Evolutionary conservation across 2,329 filamentous ascomycete genomes (phyloP), one percentile per base, ranked within the genome.

Genomic region (Mollisiaceae sp.): DNA sequence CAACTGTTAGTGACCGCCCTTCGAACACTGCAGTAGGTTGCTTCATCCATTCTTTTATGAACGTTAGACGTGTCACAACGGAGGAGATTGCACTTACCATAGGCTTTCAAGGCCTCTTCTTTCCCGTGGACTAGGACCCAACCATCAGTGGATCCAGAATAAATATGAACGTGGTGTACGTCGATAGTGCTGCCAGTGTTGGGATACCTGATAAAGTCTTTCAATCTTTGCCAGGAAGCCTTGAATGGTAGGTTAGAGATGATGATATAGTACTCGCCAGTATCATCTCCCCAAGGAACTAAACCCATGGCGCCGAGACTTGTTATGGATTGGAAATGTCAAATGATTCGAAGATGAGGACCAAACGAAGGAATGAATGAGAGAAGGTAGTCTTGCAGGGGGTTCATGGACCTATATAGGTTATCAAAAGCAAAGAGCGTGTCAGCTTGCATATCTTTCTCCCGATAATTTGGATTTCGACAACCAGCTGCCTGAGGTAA

Each of bases 161-260:
- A 73, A 8, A 75, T 67, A 55, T 68, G 36, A 0, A 67, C 72
- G 64, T 73, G 69, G 41, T 73, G 69, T 6, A 75, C 63, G n/a
- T 69, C 63, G 47, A 72, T 60, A 15, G 43, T 63, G 5, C 63
- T 62, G 4, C 68, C 70, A 63, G 70, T 59, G 32, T 43, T 20
- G 18, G 69, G 56, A 55, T 70, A 67, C 38, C 70, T 58, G 11
- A 71, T 62, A 54, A 72, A 71, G 50, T 74, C 72, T 41, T 75
- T 74, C 15, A 75, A 24, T 6, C 56, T 67, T 56, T 74, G 72
- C 72, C 72, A 73, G 27, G 71, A 66, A 20, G 56, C 60, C 6
- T 65, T 58, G 65, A 67, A 73, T 20, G 69, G 64, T n/a, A 69
- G 32, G 1, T 64, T 66, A 8, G 64, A 59, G 15, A 69, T 59